A percentile compares a stretch with the other conserved stretches of the same genome.
Conservation (phyloP, 306 rosid genomes). For the Medicago arabica region DNA sequence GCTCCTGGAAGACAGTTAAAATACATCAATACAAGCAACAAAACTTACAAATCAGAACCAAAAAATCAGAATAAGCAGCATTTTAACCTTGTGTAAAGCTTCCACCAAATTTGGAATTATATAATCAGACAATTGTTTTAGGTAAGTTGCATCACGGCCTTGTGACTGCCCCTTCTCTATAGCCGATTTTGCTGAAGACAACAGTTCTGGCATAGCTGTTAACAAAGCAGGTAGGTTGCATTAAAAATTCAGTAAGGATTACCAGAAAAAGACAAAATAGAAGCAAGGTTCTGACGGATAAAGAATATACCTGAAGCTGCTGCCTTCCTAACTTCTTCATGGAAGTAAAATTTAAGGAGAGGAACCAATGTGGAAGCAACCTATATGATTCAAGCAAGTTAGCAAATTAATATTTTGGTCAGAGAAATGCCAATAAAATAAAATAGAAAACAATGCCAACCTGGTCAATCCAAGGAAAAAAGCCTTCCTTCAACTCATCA, state of each 20-base stretch:
- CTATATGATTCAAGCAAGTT: conserved; percentile 52
- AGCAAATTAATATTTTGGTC: conserved; percentile 37
- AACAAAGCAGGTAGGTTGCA: conserved; percentile 37
- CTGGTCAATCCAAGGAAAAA: conserved; percentile 99
- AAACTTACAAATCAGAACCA: conserved; percentile 24
- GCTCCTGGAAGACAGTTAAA: conserved; percentile 69
- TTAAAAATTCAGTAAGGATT: not conserved
- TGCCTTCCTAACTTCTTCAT: conserved; percentile 98
- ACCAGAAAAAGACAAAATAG: conserved; percentile 12
- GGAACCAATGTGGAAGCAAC: conserved; percentile 98
- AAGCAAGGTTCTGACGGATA: conserved; percentile 13
- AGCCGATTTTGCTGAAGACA: conserved; percentile 88
- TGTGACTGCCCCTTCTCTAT: conserved; percentile 90
- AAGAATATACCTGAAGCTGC: conserved; percentile 89
- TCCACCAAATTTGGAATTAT: conserved; percentile 94
- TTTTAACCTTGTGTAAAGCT: conserved; percentile 86
- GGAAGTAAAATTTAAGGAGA: conserved; percentile 95
- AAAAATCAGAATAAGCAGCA: conserved; percentile 30
- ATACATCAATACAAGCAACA: conserved; percentile 14
- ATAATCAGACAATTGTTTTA: conserved; percentile 93
- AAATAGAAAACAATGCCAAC: conserved; percentile 49
- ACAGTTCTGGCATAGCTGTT: conserved; percentile 92
- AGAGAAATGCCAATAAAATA: not conserved
- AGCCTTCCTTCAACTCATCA: conserved; percentile 98
- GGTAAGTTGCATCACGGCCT: conserved; percentile 81